phyloP scores from a whole-genome alignment of 108 stramenopile genomes.

The Fistulifera solaris region DNA sequence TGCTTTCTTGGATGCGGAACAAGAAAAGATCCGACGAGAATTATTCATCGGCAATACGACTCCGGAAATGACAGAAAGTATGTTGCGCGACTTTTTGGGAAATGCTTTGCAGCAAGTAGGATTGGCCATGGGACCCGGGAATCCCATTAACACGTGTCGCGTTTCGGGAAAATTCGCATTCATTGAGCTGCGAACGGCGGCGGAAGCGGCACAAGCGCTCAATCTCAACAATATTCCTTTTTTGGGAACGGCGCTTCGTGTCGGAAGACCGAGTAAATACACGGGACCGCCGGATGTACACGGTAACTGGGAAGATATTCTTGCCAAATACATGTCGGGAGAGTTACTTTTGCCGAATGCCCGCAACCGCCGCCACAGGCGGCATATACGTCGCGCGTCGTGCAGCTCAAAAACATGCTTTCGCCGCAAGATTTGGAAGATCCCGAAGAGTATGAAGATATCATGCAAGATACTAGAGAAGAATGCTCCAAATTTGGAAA shows the following conservation, averaged over 20 bases:
- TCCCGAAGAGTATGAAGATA: slow-evolving; percentile 79
- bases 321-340: slow-evolving; percentile 86
- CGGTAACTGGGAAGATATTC: slow-evolving; percentile 91
- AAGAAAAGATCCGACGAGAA: slow-evolving; percentile 80
- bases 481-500: slow-evolving; percentile 87
- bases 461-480: slow-evolving; percentile 88
- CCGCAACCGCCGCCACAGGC: slow-evolving; percentile 17
- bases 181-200: slow-evolving; percentile 71
- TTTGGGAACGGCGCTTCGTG: slow-evolving; percentile 75
- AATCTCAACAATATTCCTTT: slow-evolving; percentile 93
- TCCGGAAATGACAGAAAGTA: slow-evolving; percentile 86
- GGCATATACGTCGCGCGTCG: slow-evolving; percentile 49
- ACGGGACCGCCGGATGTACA: slow-evolving; percentile 77
- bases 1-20: slow-evolving; percentile 39
- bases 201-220: slow-evolving; percentile 85
- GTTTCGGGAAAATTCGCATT: slow-evolving; percentile 90
- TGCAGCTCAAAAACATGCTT: slow-evolving; percentile 89
- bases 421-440: slow-evolving; percentile 68
- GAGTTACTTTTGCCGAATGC: slow-evolving; percentile 43
- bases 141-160: slow-evolving; percentile 79
- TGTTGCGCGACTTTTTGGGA: slow-evolving; percentile 76
- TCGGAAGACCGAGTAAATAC: slow-evolving; percentile 88
- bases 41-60: slow-evolving; percentile 91
- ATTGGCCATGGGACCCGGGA: slow-evolving; percentile 65
- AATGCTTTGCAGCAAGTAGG: slow-evolving; percentile 84